Conservation (phyloP, 2,329 filamentous ascomycete genomes). For the Ilyonectria mors-panacis region DNA sequence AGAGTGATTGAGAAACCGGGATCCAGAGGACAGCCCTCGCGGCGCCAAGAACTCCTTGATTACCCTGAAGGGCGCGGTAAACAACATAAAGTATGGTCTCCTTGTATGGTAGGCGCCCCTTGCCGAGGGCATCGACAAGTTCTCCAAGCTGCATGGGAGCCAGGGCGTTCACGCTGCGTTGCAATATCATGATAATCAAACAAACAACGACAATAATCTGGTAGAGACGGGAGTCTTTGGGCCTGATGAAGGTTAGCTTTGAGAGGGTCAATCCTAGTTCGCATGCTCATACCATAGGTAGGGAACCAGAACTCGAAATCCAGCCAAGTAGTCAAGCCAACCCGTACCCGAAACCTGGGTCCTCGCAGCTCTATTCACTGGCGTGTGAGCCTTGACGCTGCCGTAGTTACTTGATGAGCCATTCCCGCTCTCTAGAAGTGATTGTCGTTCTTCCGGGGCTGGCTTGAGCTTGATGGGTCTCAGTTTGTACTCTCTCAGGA, state of each 20-base stretch:
- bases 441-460: constrained; percentile 54
- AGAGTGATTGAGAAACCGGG: constrained; percentile 61
- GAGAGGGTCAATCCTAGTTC: background rate
- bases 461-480: constrained; percentile 47
- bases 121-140: constrained; percentile 58
- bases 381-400: constrained; percentile 26
- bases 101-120: constrained; percentile 59
- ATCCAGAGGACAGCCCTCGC: constrained; percentile 63
- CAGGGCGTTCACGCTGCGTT: constrained; percentile 61
- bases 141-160: constrained; percentile 60
- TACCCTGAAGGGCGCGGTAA: constrained; percentile 62
- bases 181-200: constrained; percentile 57
- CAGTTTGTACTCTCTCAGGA: constrained; percentile 51
- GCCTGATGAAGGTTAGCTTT: constrained; percentile 50
- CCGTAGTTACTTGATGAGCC: constrained; percentile 50
- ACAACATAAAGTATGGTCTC: constrained; percentile 61
- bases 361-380: constrained; percentile 39
- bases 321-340: constrained; percentile 64
- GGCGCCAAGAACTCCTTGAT: constrained; percentile 61
- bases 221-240: constrained; percentile 58
- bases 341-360: constrained; percentile 54
- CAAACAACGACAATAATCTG: constrained; percentile 60
- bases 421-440: constrained; percentile 58
- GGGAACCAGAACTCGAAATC: constrained; percentile 61
- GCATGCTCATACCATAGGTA: constrained; percentile 57